Percentiles rank a stretch among this genome's conserved stretches.
These are phyloP conservation scores for Vinca minor DNA, from an alignment of 257 asterid genomes.

Conservation along the genomic window DNA sequence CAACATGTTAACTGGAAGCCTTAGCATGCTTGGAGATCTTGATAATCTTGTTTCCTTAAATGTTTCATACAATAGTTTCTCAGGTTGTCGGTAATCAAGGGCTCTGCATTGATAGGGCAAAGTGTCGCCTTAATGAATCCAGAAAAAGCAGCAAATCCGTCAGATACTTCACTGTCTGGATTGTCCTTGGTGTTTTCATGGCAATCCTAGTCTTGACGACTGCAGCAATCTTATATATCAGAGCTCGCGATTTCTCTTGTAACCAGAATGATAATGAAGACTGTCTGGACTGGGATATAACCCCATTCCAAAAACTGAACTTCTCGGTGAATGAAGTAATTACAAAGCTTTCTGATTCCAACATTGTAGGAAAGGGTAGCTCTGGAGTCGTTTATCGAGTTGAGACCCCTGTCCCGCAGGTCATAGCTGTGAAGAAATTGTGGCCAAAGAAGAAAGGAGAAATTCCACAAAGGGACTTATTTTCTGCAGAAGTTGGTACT, in stretches of 20 bases:
- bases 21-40: slow-evolving; percentile 39
- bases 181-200: slow-evolving; percentile 33
- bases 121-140: slow-evolving; percentile 25
- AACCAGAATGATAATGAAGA: slow-evolving; percentile 38
- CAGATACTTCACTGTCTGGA: slow-evolving; percentile 29
- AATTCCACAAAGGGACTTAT: slow-evolving; percentile 43
- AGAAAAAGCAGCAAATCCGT: slow-evolving; percentile 30
- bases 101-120: slow-evolving; percentile 37
- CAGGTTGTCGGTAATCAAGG: slow-evolving; percentile 53
- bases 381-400: slow-evolving; percentile 62
- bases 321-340: slow-evolving; percentile 53
- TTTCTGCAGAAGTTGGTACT: slow-evolving; percentile 60
- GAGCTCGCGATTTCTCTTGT: slow-evolving; percentile 21
- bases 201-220: slow-evolving; percentile 24
- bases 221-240: slow-evolving; percentile 26
- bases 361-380: slow-evolving; percentile 61
- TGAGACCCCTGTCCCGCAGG: slow-evolving; percentile 42
- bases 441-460: slow-evolving; percentile 54
- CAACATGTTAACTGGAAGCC: slow-evolving; percentile 58
- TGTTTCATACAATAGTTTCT: slow-evolving; percentile 57
- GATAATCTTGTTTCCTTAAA: slow-evolving; percentile 60
- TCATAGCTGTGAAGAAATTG: slow-evolving; percentile 57
- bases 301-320: slow-evolving; percentile 58
- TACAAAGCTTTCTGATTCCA: slow-evolving; percentile 46
- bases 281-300: slow-evolving; percentile 47